Percentiles rank a stretch among this genome's conserved stretches.
Conservation (phyloP, 805 yeast genomes). For the Barnettozyma populi region DNA sequence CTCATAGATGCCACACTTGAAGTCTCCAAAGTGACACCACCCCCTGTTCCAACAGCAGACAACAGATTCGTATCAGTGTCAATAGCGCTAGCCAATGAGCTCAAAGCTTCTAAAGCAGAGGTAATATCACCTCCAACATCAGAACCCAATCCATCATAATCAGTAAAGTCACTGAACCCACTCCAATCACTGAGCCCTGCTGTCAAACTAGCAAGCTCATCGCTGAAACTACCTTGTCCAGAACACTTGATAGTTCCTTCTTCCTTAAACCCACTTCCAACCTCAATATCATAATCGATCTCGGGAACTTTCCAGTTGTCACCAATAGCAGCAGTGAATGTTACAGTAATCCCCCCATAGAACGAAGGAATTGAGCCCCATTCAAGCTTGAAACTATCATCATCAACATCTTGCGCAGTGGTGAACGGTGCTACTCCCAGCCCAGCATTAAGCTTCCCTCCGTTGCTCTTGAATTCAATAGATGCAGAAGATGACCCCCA, state of each 20-base stretch:
- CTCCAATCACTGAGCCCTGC: background rate
- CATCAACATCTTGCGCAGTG: background rate
- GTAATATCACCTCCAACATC: background rate
- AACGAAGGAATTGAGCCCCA: background rate
- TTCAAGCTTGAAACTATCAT: background rate
- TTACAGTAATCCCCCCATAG: background rate
- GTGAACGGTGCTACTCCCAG: background rate
- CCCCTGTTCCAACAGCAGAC: background rate
- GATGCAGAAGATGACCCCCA: background rate
- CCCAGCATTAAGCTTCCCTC: background rate
- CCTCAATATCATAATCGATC: background rate
- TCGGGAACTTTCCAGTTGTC: background rate
- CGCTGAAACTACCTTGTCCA: background rate
- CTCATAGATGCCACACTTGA: background rate
- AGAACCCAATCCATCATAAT: background rate
- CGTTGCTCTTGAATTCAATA: background rate
- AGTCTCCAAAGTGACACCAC: background rate
- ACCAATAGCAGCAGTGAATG: background rate
- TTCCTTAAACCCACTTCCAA: background rate
- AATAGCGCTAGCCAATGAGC: background rate
- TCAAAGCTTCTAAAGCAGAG: background rate
- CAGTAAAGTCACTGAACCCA: background rate
- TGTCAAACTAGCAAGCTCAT: background rate
- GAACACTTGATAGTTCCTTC: background rate
- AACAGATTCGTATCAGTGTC: background rate